These are phyloP conservation scores for Fusarium virguliforme DNA, from an alignment of 2,329 filamentous ascomycete genomes.

Conservation along the genomic window DNA sequence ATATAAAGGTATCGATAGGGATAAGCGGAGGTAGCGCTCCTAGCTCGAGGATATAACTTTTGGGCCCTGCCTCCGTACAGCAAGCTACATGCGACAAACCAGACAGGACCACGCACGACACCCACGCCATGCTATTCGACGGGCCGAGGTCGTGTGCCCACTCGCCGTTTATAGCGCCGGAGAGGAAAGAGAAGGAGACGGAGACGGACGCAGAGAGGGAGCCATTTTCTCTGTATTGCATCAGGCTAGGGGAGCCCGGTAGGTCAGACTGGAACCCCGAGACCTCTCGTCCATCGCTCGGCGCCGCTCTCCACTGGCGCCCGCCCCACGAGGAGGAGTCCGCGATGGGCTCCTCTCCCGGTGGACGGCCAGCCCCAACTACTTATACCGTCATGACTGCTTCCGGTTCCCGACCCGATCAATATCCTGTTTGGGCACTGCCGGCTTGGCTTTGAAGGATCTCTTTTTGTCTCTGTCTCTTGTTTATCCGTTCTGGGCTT, in stretches of 20 bases:
- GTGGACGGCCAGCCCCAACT: conserved; percentile 7
- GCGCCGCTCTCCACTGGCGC: conserved; percentile 19
- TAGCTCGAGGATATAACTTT: too few relatives aligned
- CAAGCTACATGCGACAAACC: conserved; percentile 14
- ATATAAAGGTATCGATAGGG: too few relatives aligned
- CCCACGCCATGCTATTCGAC: conserved; percentile 18
- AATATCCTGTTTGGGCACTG: conserved; percentile 3
- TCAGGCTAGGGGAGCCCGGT: conserved; percentile 11
- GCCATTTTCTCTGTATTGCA: conserved; percentile 38
- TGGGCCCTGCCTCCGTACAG: too few relatives aligned
- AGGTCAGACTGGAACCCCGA: conserved; percentile 9
- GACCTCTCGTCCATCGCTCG: not conserved
- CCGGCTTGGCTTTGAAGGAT: conserved; percentile 27
- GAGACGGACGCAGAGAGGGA: conserved; percentile 10
- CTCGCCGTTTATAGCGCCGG: conserved; percentile 33
- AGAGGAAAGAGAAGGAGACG: not conserved
- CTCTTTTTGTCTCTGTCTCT: conserved; percentile 13
- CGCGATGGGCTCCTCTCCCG: not conserved
- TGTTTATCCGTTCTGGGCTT: conserved; percentile 4
- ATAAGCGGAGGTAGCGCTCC: too few relatives aligned
- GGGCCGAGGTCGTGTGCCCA: conserved; percentile 35
- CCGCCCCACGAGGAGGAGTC: not conserved
- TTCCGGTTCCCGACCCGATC: conserved; percentile 21
- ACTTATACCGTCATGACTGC: conserved; percentile 36
- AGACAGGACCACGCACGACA: conserved; percentile 29